Conservation (phyloP, 2,329 filamentous ascomycete genomes). For the Penicillium palitans region DNA sequence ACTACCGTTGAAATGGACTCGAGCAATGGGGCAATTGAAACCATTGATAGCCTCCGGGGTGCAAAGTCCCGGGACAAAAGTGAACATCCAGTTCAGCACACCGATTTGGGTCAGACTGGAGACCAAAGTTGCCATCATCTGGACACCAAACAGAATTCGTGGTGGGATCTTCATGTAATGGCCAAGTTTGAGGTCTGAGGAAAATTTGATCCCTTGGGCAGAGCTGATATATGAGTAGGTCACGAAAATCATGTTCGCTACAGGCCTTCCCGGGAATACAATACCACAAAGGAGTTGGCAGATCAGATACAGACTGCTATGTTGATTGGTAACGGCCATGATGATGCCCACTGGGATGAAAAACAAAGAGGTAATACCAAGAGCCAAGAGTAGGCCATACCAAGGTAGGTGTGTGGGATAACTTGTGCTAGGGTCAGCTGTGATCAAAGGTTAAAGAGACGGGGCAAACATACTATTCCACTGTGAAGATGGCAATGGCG, state of each 20-base stretch:
- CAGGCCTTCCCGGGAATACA: constrained; percentile 78
- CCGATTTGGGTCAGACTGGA: constrained; percentile 79
- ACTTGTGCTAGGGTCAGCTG: constrained; percentile 42
- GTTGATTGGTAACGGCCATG: constrained; percentile 89
- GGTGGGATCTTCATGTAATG: constrained; percentile 63
- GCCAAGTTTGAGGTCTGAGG: constrained; percentile 78
- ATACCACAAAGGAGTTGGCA: constrained; percentile 82
- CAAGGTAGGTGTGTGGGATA: constrained; percentile 81
- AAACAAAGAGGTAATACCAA: constrained; percentile 74
- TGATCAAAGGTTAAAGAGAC: not conserved
- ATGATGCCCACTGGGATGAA: constrained; percentile 91
- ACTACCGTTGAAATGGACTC: constrained; percentile 86
- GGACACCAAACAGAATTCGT: constrained; percentile 59
- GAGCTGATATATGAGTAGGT: constrained; percentile 90
- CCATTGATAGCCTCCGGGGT: constrained; percentile 78
- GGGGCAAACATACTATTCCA: constrained; percentile 67
- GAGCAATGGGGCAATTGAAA: constrained; percentile 82
- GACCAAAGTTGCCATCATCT: constrained; percentile 62
- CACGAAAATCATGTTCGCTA: constrained; percentile 92
- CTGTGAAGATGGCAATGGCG: constrained; percentile 76
- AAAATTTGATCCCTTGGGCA: constrained; percentile 85
- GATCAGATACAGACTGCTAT: constrained; percentile 81
- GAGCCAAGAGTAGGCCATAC: constrained; percentile 78
- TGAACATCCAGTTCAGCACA: constrained; percentile 89
- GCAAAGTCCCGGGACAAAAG: constrained; percentile 73